phyloP scores from a whole-genome alignment of 169 alveolate species.

The Eimeria praecox region DNA sequence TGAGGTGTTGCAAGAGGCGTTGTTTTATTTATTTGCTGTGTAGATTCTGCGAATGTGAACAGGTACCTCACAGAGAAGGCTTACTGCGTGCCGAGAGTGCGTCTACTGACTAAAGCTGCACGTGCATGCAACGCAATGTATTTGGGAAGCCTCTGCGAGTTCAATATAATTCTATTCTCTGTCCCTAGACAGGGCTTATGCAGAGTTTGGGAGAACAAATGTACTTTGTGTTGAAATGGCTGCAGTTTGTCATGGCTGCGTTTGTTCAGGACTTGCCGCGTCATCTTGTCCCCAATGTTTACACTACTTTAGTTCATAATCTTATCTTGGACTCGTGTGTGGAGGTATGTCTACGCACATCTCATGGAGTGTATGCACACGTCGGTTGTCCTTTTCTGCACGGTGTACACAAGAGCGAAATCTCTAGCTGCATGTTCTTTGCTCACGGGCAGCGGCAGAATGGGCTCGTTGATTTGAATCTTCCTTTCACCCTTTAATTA shows the following conservation, averaged over 20 bases:
- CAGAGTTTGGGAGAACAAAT: neutral
- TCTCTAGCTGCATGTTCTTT: neutral
- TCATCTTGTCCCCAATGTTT: conserved; percentile 50
- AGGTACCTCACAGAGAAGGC: conserved; percentile 72
- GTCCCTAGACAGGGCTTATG: neutral
- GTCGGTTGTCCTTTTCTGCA: neutral
- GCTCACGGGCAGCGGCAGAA: neutral
- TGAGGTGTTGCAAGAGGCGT: neutral
- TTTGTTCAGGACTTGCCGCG: conserved; percentile 38
- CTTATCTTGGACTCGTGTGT: conserved; percentile 56
- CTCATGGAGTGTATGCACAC: conserved; percentile 1
- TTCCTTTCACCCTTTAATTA: neutral
- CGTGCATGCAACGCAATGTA: neutral
- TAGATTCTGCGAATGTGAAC: neutral
- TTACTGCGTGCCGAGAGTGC: conserved; percentile 70
- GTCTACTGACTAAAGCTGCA: neutral
- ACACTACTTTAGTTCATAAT: conserved; percentile 30
- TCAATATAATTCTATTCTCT: neutral
- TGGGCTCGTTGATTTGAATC: neutral
- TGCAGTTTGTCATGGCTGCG: neutral
- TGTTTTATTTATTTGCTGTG: neutral
- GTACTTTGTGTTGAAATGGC: neutral
- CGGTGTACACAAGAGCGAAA: neutral
- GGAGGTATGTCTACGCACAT: neutral
- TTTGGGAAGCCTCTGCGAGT: neutral